Conservation (phyloP, 768 basidiomycete genomes). For the Trametes cingulata region DNA sequence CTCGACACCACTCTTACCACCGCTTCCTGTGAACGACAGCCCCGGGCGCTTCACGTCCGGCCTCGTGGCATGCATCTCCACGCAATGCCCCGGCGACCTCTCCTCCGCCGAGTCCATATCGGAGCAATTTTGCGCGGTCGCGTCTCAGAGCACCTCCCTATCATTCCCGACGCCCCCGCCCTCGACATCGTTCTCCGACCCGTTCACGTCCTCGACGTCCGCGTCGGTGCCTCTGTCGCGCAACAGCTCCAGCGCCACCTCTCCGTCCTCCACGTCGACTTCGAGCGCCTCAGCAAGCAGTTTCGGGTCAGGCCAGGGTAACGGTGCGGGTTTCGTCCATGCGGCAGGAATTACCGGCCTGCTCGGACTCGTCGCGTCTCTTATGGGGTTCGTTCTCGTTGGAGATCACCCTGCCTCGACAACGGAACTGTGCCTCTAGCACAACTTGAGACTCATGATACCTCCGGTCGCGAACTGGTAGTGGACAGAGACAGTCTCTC, state of each 20-base stretch:
- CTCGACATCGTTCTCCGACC: constrained; percentile 12
- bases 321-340: background rate
- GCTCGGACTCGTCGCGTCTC: background rate
- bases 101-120: constrained; percentile 44
- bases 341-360: background rate
- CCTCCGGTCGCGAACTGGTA: too few relatives aligned
- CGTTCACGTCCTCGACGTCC: constrained; percentile 15
- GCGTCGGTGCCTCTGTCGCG: constrained; percentile 4
- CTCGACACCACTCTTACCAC: background rate
- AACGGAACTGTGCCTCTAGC: too few relatives aligned
- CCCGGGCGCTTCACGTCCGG: constrained; percentile 37
- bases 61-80: constrained; percentile 41
- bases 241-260: background rate
- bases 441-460: too few relatives aligned
- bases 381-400: background rate
- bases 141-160: constrained; percentile 37
- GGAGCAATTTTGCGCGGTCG: constrained; percentile 48
- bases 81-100: constrained; percentile 40
- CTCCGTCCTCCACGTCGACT: background rate
- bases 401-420: too few relatives aligned
- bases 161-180: constrained; percentile 37
- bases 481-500: too few relatives aligned
- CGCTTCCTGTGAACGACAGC: background rate
- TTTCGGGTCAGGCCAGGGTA: background rate
- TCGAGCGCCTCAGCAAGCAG: background rate